Conservation (phyloP, 1,284 basidiomycete genomes). For the Thelephora terrestris region DNA sequence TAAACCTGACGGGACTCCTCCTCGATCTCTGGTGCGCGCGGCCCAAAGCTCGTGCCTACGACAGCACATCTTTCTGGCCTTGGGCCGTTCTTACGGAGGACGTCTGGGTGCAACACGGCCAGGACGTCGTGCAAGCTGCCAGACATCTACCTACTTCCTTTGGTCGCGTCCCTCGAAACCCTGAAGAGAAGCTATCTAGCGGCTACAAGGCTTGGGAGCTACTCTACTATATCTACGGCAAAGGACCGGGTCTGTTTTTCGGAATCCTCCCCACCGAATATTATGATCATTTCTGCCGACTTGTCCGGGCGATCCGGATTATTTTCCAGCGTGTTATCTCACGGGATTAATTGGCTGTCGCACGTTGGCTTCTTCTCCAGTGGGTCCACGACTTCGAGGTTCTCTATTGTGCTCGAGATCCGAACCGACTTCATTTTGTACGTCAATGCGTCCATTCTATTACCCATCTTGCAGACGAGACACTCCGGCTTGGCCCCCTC, state of each 20-base stretch:
- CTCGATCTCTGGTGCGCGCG: constrained; percentile 13
- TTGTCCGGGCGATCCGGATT: constrained; percentile 11
- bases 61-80: no score
- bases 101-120: no score
- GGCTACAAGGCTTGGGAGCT: constrained; percentile 24
- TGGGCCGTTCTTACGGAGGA: no score
- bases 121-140: constrained; percentile 8
- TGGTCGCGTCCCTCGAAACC: constrained; percentile 20
- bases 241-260: constrained; percentile 14
- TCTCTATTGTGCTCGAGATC: constrained; percentile 13
- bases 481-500: constrained; percentile 12
- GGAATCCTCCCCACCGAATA: constrained; percentile 7
- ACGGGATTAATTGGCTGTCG: constrained; percentile 3
- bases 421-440: constrained; percentile 16
- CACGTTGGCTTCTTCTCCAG: constrained; percentile 6
- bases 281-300: constrained; percentile 15
- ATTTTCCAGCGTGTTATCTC: constrained; percentile 7
- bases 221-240: constrained; percentile 12
- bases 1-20: constrained; percentile 15
- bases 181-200: constrained; percentile 21
- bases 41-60: no score
- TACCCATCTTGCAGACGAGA: constrained; percentile 11
- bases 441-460: constrained; percentile 15
- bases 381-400: constrained; percentile 14
- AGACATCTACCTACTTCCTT: constrained; percentile 19